Percentiles rank a stretch among this genome's conserved stretches.
Evolutionary conservation across 2,329 filamentous ascomycete species (phyloP).

Genomic region (Berkeleyomyces rouxiae): DNA sequence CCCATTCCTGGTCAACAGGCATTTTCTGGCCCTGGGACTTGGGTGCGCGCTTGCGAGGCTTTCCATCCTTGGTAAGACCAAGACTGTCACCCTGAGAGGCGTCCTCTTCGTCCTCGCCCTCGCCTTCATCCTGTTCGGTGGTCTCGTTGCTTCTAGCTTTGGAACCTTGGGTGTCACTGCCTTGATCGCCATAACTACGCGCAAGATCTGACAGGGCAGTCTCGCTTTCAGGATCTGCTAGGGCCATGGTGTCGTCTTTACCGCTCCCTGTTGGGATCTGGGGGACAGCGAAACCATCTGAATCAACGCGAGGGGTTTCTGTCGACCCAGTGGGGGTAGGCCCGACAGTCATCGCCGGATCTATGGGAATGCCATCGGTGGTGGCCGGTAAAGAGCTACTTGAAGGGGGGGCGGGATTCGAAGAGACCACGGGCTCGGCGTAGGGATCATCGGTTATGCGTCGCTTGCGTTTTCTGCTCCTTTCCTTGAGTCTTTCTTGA

Average conservation of each 20-base stretch:
- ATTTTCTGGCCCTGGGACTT: constrained; percentile 26
- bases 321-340: background rate
- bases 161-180: background rate
- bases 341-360: background rate
- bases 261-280: constrained; percentile 22
- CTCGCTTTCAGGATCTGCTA: constrained; percentile 14
- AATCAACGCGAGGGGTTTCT: constrained; percentile 28
- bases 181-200: constrained; percentile 27
- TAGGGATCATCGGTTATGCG: constrained; percentile 22
- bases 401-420: background rate
- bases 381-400: background rate
- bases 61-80: constrained; percentile 1
- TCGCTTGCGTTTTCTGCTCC: constrained; percentile 32
- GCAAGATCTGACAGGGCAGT: constrained; percentile 26
- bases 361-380: background rate
- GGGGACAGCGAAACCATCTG: constrained; percentile 54
- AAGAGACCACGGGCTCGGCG: constrained; percentile 15
- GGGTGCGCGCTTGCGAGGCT: background rate
- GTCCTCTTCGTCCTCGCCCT: background rate
- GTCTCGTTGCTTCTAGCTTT: background rate
- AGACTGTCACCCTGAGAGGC: constrained; percentile 17
- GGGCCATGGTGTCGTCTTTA: constrained; percentile 12
- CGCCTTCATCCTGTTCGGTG: constrained; percentile 14
- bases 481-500: constrained; percentile 34
- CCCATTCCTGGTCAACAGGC: constrained; percentile 45